Evolutionary conservation across 495 filamentous ascomycete genomes (phyloP), one percentile per base, ranked within the genome.

Genomic region (Aspergillus heteromorphus): DNA sequence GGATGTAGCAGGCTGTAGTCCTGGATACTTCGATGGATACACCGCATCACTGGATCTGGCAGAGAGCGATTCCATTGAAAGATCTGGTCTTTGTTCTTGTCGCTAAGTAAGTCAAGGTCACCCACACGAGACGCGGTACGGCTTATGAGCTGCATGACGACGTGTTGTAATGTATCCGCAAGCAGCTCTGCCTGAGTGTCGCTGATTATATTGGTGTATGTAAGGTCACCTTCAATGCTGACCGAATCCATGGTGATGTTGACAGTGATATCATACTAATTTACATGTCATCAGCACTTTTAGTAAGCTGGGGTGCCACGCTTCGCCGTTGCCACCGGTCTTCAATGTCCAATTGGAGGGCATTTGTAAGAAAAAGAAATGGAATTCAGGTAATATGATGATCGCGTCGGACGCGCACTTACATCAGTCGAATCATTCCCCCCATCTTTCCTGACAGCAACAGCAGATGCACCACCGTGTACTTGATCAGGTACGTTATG

Each of bases 231-330:
- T 8, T 54, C 48, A 14, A 58, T 45, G 2, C 40, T 36, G 4
- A 27, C 20, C n/a, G 38, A 47, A 11, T 63, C 58, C 29, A 80
- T 69, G 40, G 80, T 77, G 47, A 79, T 77, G 25, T 79, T 78
- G 34, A 76, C 73, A 25, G 78, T 73, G n/a, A 78, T 62, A 20
- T 74, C 72, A 60, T 81, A 83, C 38, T 77, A 16, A 5, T 38
- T 34, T 5, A n/a, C n/a, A 5, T 14, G 16, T n/a, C 13, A 53
- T 48, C 21, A 29, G 9, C 45, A 17, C 14, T 20, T 4, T 45
- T 11, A 10, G 21, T 45, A 41, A n/a, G n/a, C n/a, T n/a, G n/a
- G n/a, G n/a, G n/a, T n/a, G n/a, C n/a, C n/a, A n/a, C n/a, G n/a
- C n/a, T n/a, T n/a, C n/a, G n/a, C n/a, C n/a, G n/a, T n/a, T n/a